Percentiles rank a stretch among this genome's conserved stretches.
These are phyloP conservation scores for Carex pumila DNA, from an alignment of 176 grass and related monocot genomes.

Conservation along the genomic window DNA sequence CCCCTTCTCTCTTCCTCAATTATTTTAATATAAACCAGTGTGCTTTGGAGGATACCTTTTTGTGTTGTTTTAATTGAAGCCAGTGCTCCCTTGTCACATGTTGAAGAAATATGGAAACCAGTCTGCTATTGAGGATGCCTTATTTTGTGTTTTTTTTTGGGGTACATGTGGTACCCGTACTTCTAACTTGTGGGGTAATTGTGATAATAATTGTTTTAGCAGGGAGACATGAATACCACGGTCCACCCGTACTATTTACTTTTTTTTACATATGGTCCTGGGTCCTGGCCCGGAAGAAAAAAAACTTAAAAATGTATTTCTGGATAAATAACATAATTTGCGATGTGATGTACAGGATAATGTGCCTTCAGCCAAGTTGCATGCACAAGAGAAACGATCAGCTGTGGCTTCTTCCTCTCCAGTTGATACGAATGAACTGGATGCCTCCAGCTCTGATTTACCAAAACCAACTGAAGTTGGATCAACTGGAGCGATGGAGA, in stretches of 20 bases:
- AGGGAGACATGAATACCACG: not conserved
- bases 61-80: not conserved
- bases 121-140: not conserved
- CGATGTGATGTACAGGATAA: conserved; percentile 2
- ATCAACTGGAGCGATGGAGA: not conserved
- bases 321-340: not conserved
- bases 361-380: not conserved
- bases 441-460: conserved; percentile 13
- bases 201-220: not conserved
- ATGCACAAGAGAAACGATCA: not conserved
- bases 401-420: not conserved
- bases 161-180: not conserved
- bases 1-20: not conserved
- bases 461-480: not conserved
- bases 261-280: not conserved
- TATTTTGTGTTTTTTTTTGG: not conserved
- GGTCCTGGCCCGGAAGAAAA: not conserved
- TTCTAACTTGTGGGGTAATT: not conserved
- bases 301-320: not conserved
- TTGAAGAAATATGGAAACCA: not conserved
- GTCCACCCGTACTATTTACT: not conserved
- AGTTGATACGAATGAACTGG: not conserved
- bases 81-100: not conserved
- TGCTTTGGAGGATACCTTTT: not conserved
- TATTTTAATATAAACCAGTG: not conserved